Evolutionary conservation across 768 basidiomycete species (phyloP), one percentile per base, ranked within the genome.

Genomic region (Boletellus sp.): DNA sequence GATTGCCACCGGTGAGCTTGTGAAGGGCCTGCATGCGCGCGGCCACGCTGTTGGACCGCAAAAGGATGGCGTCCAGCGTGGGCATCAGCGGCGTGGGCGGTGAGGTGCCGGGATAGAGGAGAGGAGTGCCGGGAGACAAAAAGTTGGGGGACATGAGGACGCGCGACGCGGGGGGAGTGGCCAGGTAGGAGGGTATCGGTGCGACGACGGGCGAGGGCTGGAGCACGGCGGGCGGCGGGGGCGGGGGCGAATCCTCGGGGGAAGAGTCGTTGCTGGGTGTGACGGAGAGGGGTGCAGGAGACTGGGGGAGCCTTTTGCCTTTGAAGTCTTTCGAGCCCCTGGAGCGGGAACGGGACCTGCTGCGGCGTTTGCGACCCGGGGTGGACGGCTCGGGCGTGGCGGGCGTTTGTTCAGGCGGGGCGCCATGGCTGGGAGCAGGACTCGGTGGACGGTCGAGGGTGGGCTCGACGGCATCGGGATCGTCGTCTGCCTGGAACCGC

Each of bases 21-120:
- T 70, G 83, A 80, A 95, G 81, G 4, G 92, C 92, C 61, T 85
- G 79, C 44, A 84, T 79, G 45, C 86, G 78, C 19, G 87, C 88
- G n/a, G 89, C 76, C 11, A 82, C 90, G 61, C 93, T 94, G 64
- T 94, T 94, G 2, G 94, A 94, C 17, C 94, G 84, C 61, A 90
- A 84, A 3, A 96, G 78, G 33, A 94, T 71, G 19, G 85, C 87
- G 59, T 90, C 87, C 6, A 95, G 74, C 4, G 88, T 81, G 0
- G 90, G 90, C 32, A 87, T 67, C 59, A 81, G 66, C 16, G 87
- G 85, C 1, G 60, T 55, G 3, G 83, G 84, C 7, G 84, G 80
- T 6, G 84, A 79, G 16, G 81, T 77, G 13, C 80, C 80, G n/a
- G 84, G 80, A 64, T 84, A 84, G 53, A 80, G 74, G 51, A 80